Conservation (phyloP, 805 yeast genomes). For the Metschnikowia cerradonensis region DNA sequence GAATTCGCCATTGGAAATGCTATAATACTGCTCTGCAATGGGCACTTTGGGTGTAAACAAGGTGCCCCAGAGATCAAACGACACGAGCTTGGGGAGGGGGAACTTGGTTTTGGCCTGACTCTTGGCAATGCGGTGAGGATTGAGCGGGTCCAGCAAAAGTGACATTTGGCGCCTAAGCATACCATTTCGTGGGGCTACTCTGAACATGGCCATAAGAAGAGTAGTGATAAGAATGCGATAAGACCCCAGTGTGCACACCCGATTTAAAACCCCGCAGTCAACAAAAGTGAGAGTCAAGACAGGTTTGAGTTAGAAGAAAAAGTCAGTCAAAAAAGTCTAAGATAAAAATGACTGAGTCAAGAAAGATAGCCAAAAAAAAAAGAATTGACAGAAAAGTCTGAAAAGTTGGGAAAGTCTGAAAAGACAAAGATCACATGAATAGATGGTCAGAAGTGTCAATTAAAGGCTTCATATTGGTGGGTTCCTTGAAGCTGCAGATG, state of each 20-base stretch:
- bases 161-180: not conserved
- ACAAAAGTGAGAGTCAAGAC: too few relatives aligned
- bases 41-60: conserved; percentile 55
- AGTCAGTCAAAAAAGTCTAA: too few relatives aligned
- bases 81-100: conserved; percentile 46
- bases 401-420: too few relatives aligned
- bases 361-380: too few relatives aligned
- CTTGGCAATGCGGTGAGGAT: conserved; percentile 13
- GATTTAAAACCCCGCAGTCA: not conserved
- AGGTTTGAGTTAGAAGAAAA: too few relatives aligned
- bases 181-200: not conserved
- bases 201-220: not conserved
- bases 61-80: conserved; percentile 70
- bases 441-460: too few relatives aligned
- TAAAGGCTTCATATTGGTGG: too few relatives aligned
- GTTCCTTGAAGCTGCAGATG: too few relatives aligned
- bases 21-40: conserved; percentile 50
- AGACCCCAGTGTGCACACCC: not conserved
- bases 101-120: conserved; percentile 13
- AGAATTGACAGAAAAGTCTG: too few relatives aligned
- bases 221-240: conserved; percentile 3
- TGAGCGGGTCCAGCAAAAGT: conserved; percentile 13
- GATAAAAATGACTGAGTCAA: too few relatives aligned
- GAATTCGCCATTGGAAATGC: conserved; percentile 40
- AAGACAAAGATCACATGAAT: too few relatives aligned